phyloP scores from a whole-genome alignment of 2,329 filamentous ascomycete genomes.

The Trichoderma simmonsii region DNA sequence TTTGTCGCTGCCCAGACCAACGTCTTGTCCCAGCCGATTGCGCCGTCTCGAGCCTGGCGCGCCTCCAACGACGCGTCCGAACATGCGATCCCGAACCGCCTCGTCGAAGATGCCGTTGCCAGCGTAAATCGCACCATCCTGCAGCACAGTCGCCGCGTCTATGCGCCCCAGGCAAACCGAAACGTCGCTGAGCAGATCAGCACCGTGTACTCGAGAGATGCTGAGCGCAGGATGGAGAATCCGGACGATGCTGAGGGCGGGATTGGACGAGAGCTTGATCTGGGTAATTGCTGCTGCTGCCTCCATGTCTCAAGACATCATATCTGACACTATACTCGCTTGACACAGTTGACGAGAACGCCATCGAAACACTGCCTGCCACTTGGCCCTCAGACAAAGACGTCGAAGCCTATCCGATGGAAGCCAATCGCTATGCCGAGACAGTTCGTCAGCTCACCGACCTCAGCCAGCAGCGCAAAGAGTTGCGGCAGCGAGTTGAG shows the following conservation, averaged over 20 bases:
- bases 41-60: slow-evolving; percentile 54
- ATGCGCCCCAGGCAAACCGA: slow-evolving; percentile 65
- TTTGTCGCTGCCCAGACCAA: slow-evolving; percentile 64
- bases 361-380: slow-evolving; percentile 46
- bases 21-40: slow-evolving; percentile 57
- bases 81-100: slow-evolving; percentile 43
- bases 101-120: slow-evolving; percentile 55
- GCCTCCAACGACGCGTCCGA: slow-evolving; percentile 43
- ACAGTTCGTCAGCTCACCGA: slow-evolving; percentile 47
- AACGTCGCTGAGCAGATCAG: slow-evolving; percentile 73
- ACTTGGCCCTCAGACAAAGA: slow-evolving; percentile 46
- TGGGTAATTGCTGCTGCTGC: slow-evolving; percentile 33
- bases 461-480: slow-evolving; percentile 42
- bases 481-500: slow-evolving; percentile 41
- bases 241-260: slow-evolving; percentile 37
- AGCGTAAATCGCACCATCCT: slow-evolving; percentile 60
- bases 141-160: slow-evolving; percentile 64
- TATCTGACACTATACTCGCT: not conserved
- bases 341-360: slow-evolving; percentile 37
- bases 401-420: slow-evolving; percentile 37
- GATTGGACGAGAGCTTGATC: slow-evolving; percentile 41
- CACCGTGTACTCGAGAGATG: slow-evolving; percentile 54
- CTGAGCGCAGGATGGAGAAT: slow-evolving; percentile 39
- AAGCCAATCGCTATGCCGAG: slow-evolving; percentile 51
- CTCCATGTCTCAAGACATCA: not conserved